Conservation (phyloP, 371 early-diverging fungal species). For the Mortierella sp. region DNA sequence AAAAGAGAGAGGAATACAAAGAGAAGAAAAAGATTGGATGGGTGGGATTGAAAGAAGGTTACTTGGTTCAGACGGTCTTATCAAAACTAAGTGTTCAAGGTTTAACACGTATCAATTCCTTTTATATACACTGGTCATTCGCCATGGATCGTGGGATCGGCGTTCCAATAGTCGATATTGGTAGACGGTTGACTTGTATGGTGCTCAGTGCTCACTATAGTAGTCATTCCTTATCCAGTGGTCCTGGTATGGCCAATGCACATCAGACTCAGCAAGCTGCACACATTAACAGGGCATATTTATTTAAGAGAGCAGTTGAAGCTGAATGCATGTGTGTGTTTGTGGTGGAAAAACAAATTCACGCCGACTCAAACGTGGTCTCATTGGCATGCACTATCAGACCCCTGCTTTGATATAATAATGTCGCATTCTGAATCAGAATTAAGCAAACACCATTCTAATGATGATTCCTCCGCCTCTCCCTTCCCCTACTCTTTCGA, state of each 20-base stretch:
- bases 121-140: neutral
- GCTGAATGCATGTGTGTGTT: neutral
- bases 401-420: neutral
- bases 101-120: neutral
- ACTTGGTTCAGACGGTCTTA: neutral
- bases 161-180: neutral
- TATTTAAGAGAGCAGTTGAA: neutral
- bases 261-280: neutral
- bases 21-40: neutral
- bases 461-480: too few species aligned
- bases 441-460: neutral
- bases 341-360: neutral
- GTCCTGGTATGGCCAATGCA: neutral
- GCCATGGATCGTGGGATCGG: neutral
- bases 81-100: neutral
- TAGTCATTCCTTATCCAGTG: neutral
- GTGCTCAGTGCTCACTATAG: constrained; percentile 2
- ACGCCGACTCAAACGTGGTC: neutral
- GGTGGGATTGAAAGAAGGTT: neutral
- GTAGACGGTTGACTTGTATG: neutral
- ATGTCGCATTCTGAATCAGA: neutral
- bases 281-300: too few species aligned
- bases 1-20: neutral
- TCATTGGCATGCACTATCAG: neutral
- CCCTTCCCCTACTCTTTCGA: neutral